Evolutionary conservation across 129 eudicot species (phyloP).

Genomic region (Lonicera japonica): DNA sequence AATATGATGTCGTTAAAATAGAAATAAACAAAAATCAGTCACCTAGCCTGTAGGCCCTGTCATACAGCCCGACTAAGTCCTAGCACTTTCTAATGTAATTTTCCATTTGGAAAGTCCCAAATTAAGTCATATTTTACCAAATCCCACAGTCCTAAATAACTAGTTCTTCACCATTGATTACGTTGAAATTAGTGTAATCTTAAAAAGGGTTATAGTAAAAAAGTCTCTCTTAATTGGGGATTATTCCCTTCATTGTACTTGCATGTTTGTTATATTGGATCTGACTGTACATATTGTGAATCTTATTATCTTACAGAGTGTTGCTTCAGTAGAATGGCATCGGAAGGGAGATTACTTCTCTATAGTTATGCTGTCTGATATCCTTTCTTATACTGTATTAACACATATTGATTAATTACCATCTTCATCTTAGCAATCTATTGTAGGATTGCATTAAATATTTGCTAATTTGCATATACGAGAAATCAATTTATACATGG

Average conservation of each 20-base stretch:
- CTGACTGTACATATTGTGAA: constrained; percentile 8
- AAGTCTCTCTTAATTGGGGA: too few species aligned
- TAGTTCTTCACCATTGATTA: too few species aligned
- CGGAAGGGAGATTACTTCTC: constrained; percentile 98
- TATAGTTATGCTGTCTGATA: constrained; percentile 90
- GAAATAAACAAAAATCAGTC: too few species aligned
- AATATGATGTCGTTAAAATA: too few species aligned
- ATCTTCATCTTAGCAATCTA: neutral
- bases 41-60: too few species aligned
- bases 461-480: neutral
- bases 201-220: too few species aligned
- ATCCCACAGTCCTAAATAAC: too few species aligned
- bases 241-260: neutral
- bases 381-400: constrained; percentile 41
- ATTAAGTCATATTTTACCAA: too few species aligned
- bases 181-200: too few species aligned
- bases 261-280: neutral
- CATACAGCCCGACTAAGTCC: too few species aligned
- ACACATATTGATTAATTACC: neutral
- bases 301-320: constrained; percentile 51
- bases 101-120: too few species aligned
- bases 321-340: constrained; percentile 94
- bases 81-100: too few species aligned
- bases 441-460: neutral
- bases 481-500: neutral